phyloP scores from a whole-genome alignment of 331 rosid species.

The Telfairia occidentalis region DNA sequence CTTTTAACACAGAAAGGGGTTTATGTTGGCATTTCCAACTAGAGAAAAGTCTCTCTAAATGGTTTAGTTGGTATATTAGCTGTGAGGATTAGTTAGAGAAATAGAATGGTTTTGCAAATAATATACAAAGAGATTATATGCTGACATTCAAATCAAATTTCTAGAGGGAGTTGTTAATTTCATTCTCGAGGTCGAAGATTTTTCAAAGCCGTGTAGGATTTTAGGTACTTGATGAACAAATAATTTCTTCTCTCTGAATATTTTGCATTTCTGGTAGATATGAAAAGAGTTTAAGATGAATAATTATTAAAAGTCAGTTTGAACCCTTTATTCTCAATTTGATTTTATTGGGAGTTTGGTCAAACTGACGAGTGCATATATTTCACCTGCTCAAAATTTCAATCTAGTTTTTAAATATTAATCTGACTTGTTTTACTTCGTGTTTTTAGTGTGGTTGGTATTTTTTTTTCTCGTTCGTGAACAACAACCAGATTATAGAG shows the following conservation, averaged over 20 bases:
- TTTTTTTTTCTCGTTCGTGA: neutral
- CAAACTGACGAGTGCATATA: neutral
- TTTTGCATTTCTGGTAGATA: neutral
- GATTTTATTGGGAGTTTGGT: neutral
- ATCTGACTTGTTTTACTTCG: neutral
- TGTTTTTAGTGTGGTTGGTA: neutral
- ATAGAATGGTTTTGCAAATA: neutral
- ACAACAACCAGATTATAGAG: neutral
- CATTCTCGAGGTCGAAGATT: neutral
- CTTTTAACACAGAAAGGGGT: neutral
- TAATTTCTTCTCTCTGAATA: neutral
- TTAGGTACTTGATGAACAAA: neutral
- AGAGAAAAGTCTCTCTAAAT: neutral
- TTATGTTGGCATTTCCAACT: neutral
- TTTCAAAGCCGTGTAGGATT: neutral
- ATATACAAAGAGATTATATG: neutral
- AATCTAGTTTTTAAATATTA: neutral
- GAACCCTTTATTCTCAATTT: neutral
- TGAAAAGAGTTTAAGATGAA: neutral
- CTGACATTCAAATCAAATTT: neutral
- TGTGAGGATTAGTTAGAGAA: neutral
- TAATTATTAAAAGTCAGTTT: neutral
- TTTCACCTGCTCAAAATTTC: neutral
- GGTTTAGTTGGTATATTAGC: neutral
- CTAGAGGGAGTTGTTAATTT: neutral